phyloP scores from a whole-genome alignment of 192 early-diverging fungal genomes.

The Backusella tuberculispora region DNA sequence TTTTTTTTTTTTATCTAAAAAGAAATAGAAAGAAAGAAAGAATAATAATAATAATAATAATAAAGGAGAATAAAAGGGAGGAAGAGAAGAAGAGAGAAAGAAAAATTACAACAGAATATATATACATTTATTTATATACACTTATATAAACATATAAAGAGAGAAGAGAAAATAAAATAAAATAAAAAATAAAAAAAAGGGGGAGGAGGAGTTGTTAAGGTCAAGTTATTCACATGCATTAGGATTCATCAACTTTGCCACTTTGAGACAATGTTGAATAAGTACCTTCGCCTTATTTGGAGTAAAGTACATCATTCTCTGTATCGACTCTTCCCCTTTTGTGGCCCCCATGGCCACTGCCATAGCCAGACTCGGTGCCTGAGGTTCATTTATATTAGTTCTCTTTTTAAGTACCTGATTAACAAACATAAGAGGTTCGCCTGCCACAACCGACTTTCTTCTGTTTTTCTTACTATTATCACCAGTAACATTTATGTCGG shows the following conservation, averaged over 20 bases:
- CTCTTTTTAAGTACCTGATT: conserved; percentile 5
- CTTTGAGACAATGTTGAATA: conserved; percentile 24
- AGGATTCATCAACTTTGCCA: conserved; percentile 2
- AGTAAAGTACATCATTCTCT: conserved; percentile 18
- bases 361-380: conserved; percentile 13
- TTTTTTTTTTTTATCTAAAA: not conserved
- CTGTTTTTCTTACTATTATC: not conserved
- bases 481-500: no score
- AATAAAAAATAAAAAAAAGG: not conserved
- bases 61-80: conserved; percentile 15
- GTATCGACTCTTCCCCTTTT: conserved; percentile 12
- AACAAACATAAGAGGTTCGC: conserved; percentile 4
- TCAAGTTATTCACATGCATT: conserved; percentile 2
- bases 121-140: not conserved
- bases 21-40: not conserved
- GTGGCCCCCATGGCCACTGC: conserved; percentile 16
- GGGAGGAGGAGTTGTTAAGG: not conserved
- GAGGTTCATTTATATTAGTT: conserved; percentile 16
- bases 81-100: not conserved
- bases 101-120: not conserved
- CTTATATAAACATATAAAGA: not conserved
- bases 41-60: no score
- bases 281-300: conserved; percentile 18
- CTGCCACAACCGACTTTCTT: not conserved
- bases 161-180: not conserved